These are phyloP conservation scores for Lipomyces japonicus DNA, from an alignment of 805 yeast species.

Conservation along the genomic window DNA sequence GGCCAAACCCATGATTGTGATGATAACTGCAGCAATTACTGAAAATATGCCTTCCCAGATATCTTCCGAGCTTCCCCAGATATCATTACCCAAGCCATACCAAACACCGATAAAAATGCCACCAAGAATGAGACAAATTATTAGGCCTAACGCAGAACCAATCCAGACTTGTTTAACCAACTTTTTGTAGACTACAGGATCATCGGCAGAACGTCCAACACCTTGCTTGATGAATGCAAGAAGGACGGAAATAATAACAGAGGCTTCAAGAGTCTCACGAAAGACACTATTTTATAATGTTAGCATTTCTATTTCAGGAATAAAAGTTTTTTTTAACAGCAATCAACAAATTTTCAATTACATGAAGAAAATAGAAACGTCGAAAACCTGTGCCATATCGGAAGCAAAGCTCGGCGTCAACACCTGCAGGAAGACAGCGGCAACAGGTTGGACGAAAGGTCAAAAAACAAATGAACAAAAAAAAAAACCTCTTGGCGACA, in stretches of 20 bases:
- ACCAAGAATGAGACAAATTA: constrained; percentile 79
- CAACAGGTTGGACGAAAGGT: too few relatives aligned
- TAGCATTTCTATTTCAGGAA: not conserved
- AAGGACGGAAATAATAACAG: constrained; percentile 83
- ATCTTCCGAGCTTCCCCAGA: constrained; percentile 85
- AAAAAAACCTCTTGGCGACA: too few relatives aligned
- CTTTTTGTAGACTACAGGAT: constrained; percentile 50
- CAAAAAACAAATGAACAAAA: too few relatives aligned
- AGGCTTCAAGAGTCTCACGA: constrained; percentile 92
- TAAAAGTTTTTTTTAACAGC: not conserved
- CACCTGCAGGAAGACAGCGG: too few relatives aligned
- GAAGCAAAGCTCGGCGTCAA: too few relatives aligned
- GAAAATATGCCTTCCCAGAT: constrained; percentile 97
- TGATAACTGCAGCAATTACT: constrained; percentile 82
- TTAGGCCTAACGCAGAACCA: constrained; percentile 70
- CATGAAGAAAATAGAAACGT: constrained; percentile 36
- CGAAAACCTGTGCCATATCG: constrained; percentile 55
- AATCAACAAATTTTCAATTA: constrained; percentile 12
- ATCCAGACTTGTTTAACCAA: constrained; percentile 80
- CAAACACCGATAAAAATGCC: constrained; percentile 93
- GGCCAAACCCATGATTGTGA: constrained; percentile 91
- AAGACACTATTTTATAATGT: constrained; percentile 46
- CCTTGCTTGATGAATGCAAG: constrained; percentile 90
- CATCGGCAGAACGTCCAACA: constrained; percentile 48
- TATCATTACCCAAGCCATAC: constrained; percentile 73